A percentile compares a stretch with the other conserved stretches of the same genome.
phyloP scores from a whole-genome alignment of 179 eudicot species.

The Gypsophila paniculata region DNA sequence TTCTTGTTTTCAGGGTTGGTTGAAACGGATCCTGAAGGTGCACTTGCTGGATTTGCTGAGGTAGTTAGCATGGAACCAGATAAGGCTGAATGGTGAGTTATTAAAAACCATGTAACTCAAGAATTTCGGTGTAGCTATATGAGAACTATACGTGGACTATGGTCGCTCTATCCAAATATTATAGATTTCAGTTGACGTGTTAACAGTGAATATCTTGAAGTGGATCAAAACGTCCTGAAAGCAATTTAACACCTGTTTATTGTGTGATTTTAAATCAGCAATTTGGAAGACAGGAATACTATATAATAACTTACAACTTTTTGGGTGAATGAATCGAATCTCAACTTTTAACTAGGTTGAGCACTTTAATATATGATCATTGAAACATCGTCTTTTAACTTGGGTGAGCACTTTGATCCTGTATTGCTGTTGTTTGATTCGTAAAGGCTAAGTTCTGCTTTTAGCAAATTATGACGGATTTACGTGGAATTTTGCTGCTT shows the following conservation, averaged over 20 bases:
- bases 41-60: constrained; percentile 86
- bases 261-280: background rate
- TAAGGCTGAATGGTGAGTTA: constrained; percentile 88
- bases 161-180: background rate
- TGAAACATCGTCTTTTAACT: background rate
- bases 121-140: background rate
- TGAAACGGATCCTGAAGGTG: constrained; percentile 94
- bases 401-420: background rate
- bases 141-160: background rate
- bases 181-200: background rate
- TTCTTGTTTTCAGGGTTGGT: constrained; percentile 52
- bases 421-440: background rate
- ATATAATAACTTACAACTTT: no score
- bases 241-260: background rate
- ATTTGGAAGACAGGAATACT: background rate
- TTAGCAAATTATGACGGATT: no score
- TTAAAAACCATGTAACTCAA: background rate
- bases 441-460: background rate
- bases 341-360: background rate
- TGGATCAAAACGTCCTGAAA: background rate
- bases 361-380: background rate
- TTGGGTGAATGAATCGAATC: background rate
- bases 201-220: background rate
- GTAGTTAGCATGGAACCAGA: constrained; percentile 93
- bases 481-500: no score